Base-by-base conservation (phyloP, 768 basidiomycete species). In the Russula sp. region DNA sequence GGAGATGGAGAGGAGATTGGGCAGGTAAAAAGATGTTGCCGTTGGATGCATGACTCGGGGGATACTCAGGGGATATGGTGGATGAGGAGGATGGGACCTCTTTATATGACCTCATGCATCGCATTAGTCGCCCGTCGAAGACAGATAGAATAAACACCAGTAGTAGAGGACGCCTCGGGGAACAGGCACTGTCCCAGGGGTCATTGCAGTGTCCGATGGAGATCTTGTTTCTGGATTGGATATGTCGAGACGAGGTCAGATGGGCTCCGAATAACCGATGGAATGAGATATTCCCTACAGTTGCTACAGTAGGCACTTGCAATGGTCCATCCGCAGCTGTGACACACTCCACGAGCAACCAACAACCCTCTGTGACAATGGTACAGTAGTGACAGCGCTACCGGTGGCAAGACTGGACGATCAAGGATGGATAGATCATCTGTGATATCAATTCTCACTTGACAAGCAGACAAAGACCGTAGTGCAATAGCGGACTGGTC, bases 1-100 rank as follows among this genome's bases (percentile, higher is more conserved):
- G 59, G 82, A 85, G 48, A 75, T 68, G 34, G 78, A 68, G 51
- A 81, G 73, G 55, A 87, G 77, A 69, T 86, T 80, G 11, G 85
- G 85, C 66, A 87, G 79, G 59, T 73, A 67, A 69, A 85, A 81
- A 59, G 62, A 54, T 14, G 48, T 54, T 77, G 76, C 11, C 42
- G 56, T 32, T 63, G 49, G 6, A 13, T 45, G 32, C 56, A 56
- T 57, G 49, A 20, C 46, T 16, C 5, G 34, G 8, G 36, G 7
- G 41, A 10, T 4, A 14, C 9, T 38, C 16, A 16, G 41, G 20
- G 18, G 52, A 59, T 59, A 47, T 43, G 3, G 34, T 38, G 49
- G 22, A 13, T 18, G 29, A 2, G 20, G 25, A 2, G 35, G 7
- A n/a, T 14, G 32, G 7, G 22, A 25, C 7, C 22, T 29, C 41